Evolutionary conservation across 441 rosid species (phyloP).

Genomic region (Arabidopsis lyrata): DNA sequence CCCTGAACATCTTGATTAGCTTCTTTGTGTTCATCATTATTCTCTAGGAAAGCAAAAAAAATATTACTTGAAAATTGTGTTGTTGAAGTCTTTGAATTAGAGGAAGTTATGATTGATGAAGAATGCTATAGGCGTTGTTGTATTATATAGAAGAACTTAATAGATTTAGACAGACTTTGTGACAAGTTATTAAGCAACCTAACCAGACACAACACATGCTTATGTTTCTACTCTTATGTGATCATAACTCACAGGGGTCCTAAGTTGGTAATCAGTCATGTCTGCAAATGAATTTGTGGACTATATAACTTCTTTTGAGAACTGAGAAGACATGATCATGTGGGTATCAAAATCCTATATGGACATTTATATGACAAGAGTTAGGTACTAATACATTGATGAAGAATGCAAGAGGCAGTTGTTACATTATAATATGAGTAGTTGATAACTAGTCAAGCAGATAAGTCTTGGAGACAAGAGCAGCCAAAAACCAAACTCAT

Average conservation of each 20-base stretch:
- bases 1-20: slow-evolving; percentile 19
- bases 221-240: slow-evolving; percentile 1
- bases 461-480: too few relatives aligned
- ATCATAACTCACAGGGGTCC: neutral
- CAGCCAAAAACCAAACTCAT: too few relatives aligned
- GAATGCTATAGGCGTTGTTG: neutral
- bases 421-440: too few relatives aligned
- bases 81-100: neutral
- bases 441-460: too few relatives aligned
- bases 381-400: slow-evolving; percentile 11
- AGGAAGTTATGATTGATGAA: slow-evolving; percentile 10
- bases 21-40: slow-evolving; percentile 19
- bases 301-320: neutral
- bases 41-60: neutral
- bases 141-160: neutral
- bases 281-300: slow-evolving; percentile 7
- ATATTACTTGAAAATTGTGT: neutral
- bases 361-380: neutral
- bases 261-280: neutral
- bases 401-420: neutral
- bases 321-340: slow-evolving; percentile 29
- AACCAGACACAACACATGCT: slow-evolving; percentile 10
- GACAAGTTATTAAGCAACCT: neutral
- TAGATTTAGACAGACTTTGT: neutral
- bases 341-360: neutral